Percentiles rank a stretch among this genome's conserved stretches.
phyloP scores from a whole-genome alignment of 1,284 basidiomycete genomes.

The Leccinum glutinopallens region DNA sequence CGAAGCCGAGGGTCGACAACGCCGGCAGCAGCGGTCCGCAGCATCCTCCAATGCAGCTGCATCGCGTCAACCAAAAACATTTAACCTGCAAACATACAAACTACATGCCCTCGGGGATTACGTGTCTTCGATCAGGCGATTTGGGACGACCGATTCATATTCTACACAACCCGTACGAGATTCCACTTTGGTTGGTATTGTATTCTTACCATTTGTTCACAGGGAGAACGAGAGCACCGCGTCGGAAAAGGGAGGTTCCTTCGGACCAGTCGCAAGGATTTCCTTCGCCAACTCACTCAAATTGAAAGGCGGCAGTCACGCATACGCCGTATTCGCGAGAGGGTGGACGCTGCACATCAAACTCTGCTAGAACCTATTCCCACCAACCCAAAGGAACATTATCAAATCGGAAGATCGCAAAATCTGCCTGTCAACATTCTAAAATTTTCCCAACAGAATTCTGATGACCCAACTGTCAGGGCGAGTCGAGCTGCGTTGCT shows the following conservation, averaged over 20 bases:
- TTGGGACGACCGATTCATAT: too few relatives aligned
- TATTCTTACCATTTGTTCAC: not conserved
- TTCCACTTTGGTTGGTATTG: not conserved
- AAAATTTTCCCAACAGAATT: not conserved
- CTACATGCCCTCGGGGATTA: not conserved
- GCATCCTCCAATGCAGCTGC: too few relatives aligned
- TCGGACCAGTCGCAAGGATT: too few relatives aligned
- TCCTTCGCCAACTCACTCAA: too few relatives aligned
- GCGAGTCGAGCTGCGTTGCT: too few relatives aligned
- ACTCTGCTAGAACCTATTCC: too few relatives aligned
- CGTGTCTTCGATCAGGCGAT: not conserved
- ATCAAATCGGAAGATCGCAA: not conserved
- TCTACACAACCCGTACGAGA: not conserved
- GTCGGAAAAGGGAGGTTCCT: too few relatives aligned
- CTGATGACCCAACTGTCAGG: not conserved
- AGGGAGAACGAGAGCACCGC: not conserved
- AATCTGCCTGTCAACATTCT: not conserved
- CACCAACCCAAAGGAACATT: not conserved
- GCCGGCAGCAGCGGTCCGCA: too few relatives aligned
- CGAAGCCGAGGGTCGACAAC: too few relatives aligned
- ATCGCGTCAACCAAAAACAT: not conserved
- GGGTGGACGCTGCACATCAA: not conserved
- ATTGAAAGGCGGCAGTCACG: too few relatives aligned
- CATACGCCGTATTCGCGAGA: not conserved
- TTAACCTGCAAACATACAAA: not conserved